Evolutionary conservation across 1,284 basidiomycete genomes (phyloP).

Genomic region (Heimioporus punctisporus): DNA sequence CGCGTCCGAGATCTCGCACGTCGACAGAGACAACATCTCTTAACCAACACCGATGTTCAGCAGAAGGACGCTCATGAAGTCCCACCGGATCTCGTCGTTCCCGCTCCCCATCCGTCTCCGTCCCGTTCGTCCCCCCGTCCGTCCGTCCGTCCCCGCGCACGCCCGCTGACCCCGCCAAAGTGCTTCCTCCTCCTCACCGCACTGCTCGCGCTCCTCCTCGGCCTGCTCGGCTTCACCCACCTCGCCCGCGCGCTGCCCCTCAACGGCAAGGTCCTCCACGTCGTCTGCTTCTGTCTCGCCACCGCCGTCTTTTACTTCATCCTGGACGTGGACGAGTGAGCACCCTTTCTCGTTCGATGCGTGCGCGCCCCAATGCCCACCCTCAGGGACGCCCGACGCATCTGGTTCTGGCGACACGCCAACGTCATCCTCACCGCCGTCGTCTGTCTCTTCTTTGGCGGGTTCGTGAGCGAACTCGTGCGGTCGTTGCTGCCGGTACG

Average conservation of each 20-base stretch:
- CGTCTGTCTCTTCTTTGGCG: constrained; percentile 79
- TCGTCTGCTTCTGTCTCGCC: constrained; percentile 78
- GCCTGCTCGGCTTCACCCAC: constrained; percentile 76
- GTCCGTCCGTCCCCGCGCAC: constrained; percentile 8
- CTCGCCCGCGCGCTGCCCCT: constrained; percentile 65
- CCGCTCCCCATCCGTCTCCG: constrained; percentile 73
- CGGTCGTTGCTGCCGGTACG: constrained; percentile 79
- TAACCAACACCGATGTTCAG: too few relatives aligned
- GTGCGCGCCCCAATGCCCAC: neutral
- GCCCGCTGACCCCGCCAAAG: constrained; percentile 36
- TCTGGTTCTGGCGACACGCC: constrained; percentile 87
- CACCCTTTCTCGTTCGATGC: neutral
- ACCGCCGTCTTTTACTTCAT: constrained; percentile 88
- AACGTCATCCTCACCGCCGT: constrained; percentile 69
- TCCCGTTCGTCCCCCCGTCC: constrained; percentile 50
- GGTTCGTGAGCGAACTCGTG: constrained; percentile 85
- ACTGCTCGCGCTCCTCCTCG: constrained; percentile 65
- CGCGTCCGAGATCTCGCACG: constrained; percentile 92
- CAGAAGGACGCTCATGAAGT: constrained; percentile 44
- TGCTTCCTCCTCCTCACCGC: constrained; percentile 76
- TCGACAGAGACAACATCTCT: constrained; percentile 49
- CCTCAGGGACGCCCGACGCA: constrained; percentile 65
- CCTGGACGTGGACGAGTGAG: constrained; percentile 85
- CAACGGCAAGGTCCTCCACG: constrained; percentile 86
- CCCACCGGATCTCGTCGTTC: constrained; percentile 56